Base-by-base conservation (phyloP, 2,329 filamentous ascomycete species). In the Epichloe gansuensis region DNA sequence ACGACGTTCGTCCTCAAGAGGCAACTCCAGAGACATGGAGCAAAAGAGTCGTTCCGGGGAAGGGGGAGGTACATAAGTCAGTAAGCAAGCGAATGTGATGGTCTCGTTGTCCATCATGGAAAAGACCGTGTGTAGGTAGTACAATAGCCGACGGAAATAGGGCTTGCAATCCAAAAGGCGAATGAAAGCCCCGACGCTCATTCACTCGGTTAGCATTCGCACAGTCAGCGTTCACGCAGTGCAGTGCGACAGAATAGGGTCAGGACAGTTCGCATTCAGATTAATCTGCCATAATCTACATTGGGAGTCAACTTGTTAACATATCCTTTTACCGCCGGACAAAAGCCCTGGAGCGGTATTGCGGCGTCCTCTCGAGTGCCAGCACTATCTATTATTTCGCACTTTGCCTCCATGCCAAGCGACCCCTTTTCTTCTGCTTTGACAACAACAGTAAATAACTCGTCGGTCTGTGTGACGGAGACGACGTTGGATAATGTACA, bases 401-500 rank as follows among this genome's bases (percentile, higher is more conserved):
- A 31, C 25, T 21, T 34, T 43, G 6, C 42, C 15, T 34, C 21
- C 39, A 23, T 42, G 41, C 25, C 44, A 21, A 50, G 44, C 39
- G 39, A 38, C 41, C 50, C 48, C 50, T 13, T 41, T 23, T 45
- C 37, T 25, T 49, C 41, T 35, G 23, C 39, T 50, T 48, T 39
- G 15, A 49, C 31, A 41, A 45, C 34, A 52, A 25, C 42, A 39
- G 39, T 49, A 49, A 48, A 21, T 39, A 43, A 38, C 31, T 21
- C 34, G 46, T 50, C 60, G 62, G 62, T 58, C 61, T 61, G 59
- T 55, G 55, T 58, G 59, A 46, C 60, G 58, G 56, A 65, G 61
- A 61, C 61, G 60, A 57, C 52, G 42, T 48, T 57, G 59, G 61
- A 52, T 60, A 64, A 60, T 64, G 49, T 68, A 68, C 65, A 68